Evolutionary conservation across 305 asterid species (phyloP), one percentile per base, ranked within the genome.

Genomic region (Ilex paraguariensis): DNA sequence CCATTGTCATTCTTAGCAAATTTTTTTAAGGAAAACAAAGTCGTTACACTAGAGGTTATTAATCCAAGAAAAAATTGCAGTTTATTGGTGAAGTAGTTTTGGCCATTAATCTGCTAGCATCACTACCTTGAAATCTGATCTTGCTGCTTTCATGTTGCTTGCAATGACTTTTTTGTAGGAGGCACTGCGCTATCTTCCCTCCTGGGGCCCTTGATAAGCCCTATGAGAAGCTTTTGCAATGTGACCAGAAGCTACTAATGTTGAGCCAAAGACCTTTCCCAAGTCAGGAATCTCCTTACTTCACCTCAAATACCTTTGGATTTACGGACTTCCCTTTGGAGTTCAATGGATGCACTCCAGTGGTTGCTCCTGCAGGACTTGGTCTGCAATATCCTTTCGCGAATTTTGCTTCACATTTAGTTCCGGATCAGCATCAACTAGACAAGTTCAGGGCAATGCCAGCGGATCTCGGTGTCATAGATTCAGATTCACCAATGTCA

Each of bases 261-360:
- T 57, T 87, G 32, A 78, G 80, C 46, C 74, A 53, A 54, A 53
- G 55, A 3, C 81, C 85, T 11, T 87, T 85, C 51, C 93, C 95
- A 3, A 65, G 57, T 59, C 66, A 15, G 3, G 59, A 40, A 0
- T 67, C 79, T 4, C 82, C 77, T 5, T 79, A 63, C 61, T 83
- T 83, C 64, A 66, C 77, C 59, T 65, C 79, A 0, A 31, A 12
- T 5, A 55, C 65, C 55, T 49, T 15, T 21, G 74, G 65, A 7
- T 13, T 21, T 15, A 11, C 70, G 11, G 31, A 56, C n/a, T 17
- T 55, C 13, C 49, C 73, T 21, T 67, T 67, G 56, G 13, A 10
- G 13, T 64, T 73, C 64, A 62, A 42, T 30, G 66, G 69, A 33
- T 11, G 32, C 39, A 59, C 59, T 13, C 40, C 75, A 48, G 21